Percentiles rank a stretch among this genome's conserved stretches.
Conservation (phyloP, 257 asterid genomes). For the Fraxinus excelsior region DNA sequence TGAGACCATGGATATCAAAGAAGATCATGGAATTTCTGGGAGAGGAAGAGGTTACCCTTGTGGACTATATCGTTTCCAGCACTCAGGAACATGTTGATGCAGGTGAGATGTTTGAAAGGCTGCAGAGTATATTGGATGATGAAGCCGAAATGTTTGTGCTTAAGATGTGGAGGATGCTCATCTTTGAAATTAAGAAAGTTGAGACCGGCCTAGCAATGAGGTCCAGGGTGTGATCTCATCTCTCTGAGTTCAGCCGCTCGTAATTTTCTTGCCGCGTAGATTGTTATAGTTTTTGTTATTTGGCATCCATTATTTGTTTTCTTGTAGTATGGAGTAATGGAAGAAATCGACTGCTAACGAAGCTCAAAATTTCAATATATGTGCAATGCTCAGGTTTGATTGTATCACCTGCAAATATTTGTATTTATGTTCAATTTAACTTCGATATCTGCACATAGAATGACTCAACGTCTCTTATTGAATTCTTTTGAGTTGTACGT, state of each 20-base stretch:
- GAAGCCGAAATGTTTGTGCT: conserved; percentile 99
- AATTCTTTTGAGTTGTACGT: not conserved
- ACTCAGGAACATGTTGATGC: conserved; percentile 92
- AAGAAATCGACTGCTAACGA: conserved; percentile 23
- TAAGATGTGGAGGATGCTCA: conserved; percentile 99
- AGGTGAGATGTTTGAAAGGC: conserved; percentile 89
- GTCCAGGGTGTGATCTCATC: conserved; percentile 47
- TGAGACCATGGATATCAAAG: conserved; percentile 96
- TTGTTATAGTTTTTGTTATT: conserved; percentile 8
- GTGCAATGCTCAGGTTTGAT: conserved; percentile 21
- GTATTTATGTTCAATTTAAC: conserved; percentile 16
- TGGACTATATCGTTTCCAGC: conserved; percentile 89
- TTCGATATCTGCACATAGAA: not conserved
- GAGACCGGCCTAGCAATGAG: conserved; percentile 76
- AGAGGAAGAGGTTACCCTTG: conserved; percentile 91
- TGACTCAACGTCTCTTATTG: not conserved
- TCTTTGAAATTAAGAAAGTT: conserved; percentile 91
- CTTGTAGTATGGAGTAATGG: conserved; percentile 19
- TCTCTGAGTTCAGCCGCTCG: not conserved
- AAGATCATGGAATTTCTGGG: conserved; percentile 91
- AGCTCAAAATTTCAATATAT: conserved; percentile 12
- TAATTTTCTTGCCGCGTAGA: conserved; percentile 11
- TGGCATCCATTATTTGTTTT: conserved; percentile 3
- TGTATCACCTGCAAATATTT: conserved; percentile 22
- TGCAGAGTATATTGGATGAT: conserved; percentile 88